phyloP scores from a whole-genome alignment of 2,329 filamentous ascomycete genomes.

The Davidsoniella virescens region DNA sequence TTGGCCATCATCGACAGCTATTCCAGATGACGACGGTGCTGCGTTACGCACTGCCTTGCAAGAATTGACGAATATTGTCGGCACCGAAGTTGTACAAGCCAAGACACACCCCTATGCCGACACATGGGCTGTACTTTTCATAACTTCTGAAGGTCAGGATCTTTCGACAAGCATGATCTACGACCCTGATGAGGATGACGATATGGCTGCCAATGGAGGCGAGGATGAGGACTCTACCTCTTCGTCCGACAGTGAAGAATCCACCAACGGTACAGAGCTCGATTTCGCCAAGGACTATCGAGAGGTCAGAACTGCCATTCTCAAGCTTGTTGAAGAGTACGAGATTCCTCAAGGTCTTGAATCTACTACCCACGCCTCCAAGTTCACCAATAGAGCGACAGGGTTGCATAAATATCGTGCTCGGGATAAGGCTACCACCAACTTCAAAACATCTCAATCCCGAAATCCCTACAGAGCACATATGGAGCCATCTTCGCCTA shows the following conservation, averaged over 20 bases:
- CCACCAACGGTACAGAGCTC: constrained; percentile 22
- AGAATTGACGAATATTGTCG: constrained; percentile 52
- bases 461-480: constrained; percentile 38
- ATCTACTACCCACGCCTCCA: constrained; percentile 40
- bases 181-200: constrained; percentile 47
- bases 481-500: neutral
- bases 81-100: constrained; percentile 47
- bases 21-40: constrained; percentile 48
- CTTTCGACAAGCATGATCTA: constrained; percentile 59
- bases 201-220: constrained; percentile 16
- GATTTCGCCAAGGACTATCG: constrained; percentile 68
- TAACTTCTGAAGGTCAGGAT: constrained; percentile 54
- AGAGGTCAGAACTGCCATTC: constrained; percentile 61
- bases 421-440: constrained; percentile 39
- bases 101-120: constrained; percentile 66
- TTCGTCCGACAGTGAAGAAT: constrained; percentile 29
- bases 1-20: neutral
- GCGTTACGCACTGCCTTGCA: constrained; percentile 51
- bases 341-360: constrained; percentile 57
- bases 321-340: constrained; percentile 68
- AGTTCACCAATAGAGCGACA: constrained; percentile 55
- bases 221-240: neutral
- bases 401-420: constrained; percentile 42
- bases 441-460: neutral
- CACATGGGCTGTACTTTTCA: constrained; percentile 67